Conservation (phyloP, 106 monocot genomes). For the Acorus calamus region DNA sequence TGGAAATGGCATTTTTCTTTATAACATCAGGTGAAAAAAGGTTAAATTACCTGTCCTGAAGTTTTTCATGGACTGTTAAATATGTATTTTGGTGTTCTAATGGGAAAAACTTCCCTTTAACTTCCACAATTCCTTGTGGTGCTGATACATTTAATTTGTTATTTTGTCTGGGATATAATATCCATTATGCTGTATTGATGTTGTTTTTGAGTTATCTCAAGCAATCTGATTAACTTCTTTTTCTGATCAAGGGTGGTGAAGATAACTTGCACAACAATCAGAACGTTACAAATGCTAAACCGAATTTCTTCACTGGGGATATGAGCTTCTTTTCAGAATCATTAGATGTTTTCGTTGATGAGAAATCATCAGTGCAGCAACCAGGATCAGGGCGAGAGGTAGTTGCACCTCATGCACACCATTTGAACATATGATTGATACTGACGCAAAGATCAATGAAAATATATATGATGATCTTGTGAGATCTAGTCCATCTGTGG, state of each 20-base stretch:
- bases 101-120: too few species aligned
- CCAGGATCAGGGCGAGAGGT: conserved; percentile 21
- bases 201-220: too few species aligned
- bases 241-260: conserved; percentile 23
- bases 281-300: conserved; percentile 16
- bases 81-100: too few species aligned
- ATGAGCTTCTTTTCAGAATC: conserved; percentile 84
- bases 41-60: too few species aligned
- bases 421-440: conserved; percentile 8
- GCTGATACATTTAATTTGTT: too few species aligned
- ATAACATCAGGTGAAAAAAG: too few species aligned
- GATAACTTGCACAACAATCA: conserved; percentile 5
- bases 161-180: too few species aligned
- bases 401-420: conserved; percentile 30
- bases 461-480: conserved; percentile 19
- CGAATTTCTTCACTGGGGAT: conserved; percentile 27
- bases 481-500: conserved; percentile 17
- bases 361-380: conserved; percentile 9
- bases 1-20: not conserved
- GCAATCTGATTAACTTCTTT: not conserved
- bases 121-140: too few species aligned
- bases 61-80: too few species aligned
- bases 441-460: conserved; percentile 10
- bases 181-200: too few species aligned
- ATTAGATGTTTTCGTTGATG: conserved; percentile 13